phyloP scores from a whole-genome alignment of 768 basidiomycete genomes.

The Asterophora parasitica region DNA sequence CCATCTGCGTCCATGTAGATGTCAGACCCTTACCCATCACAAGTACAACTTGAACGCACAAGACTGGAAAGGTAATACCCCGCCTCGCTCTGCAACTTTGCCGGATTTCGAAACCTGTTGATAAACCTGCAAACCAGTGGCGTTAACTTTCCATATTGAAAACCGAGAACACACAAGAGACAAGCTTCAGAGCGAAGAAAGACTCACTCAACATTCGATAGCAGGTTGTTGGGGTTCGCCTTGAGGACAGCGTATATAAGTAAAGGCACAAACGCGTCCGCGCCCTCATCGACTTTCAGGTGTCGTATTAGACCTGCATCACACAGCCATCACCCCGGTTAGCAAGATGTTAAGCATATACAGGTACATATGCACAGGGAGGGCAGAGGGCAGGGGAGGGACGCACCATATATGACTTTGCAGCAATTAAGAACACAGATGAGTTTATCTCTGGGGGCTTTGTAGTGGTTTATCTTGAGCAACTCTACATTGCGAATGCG shows the following conservation, averaged over 20 bases:
- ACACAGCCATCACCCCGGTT: too few species aligned
- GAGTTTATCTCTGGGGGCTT: constrained; percentile 95
- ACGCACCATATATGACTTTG: constrained; percentile 97
- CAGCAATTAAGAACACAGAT: constrained; percentile 97
- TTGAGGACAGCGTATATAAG: constrained; percentile 91
- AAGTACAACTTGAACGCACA: constrained; percentile 38
- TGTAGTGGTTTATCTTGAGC: constrained; percentile 96
- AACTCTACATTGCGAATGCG: constrained; percentile 51
- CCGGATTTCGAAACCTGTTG: constrained; percentile 87
- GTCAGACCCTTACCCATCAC: background rate
- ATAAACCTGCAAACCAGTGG: constrained; percentile 63
- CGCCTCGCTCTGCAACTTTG: constrained; percentile 88
- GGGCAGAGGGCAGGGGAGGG: too few species aligned
- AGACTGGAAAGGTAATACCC: constrained; percentile 97
- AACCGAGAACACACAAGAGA: background rate
- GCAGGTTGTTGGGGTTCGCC: constrained; percentile 88
- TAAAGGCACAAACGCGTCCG: constrained; percentile 92
- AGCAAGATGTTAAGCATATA: too few species aligned
- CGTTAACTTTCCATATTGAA: background rate
- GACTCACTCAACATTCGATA: constrained; percentile 88
- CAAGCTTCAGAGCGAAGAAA: constrained; percentile 20
- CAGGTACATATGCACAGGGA: too few species aligned
- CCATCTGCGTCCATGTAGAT: constrained; percentile 67
- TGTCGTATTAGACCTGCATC: constrained; percentile 81
- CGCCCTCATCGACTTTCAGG: constrained; percentile 77